Percentiles rank a stretch among this genome's conserved stretches.
Evolutionary conservation across 2,329 filamentous ascomycete genomes (phyloP).

Genomic region (Aureobasidium leucospermi): DNA sequence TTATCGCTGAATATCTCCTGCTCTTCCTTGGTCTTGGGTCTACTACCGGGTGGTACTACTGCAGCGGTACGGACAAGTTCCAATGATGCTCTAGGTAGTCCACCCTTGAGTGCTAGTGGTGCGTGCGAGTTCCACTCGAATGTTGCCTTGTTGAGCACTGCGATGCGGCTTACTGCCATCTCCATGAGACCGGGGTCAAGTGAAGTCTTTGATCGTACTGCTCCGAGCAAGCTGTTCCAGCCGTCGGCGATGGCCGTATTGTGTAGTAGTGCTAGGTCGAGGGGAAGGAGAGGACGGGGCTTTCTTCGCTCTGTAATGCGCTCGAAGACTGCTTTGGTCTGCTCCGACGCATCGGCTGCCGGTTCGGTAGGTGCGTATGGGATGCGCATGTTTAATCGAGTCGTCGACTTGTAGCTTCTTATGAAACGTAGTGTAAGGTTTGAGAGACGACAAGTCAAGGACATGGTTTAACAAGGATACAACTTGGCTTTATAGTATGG

Average conservation of each 20-base stretch:
- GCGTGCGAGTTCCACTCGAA: conserved; percentile 32
- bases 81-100: conserved; percentile 21
- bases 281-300: conserved; percentile 62
- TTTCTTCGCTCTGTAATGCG: conserved; percentile 59
- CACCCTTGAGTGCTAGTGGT: conserved; percentile 26
- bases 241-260: conserved; percentile 67
- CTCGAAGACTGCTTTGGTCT: conserved; percentile 45
- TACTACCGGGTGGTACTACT: conserved; percentile 12
- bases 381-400: conserved; percentile 50
- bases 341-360: conserved; percentile 42
- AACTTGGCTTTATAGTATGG: background rate
- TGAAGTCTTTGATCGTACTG: conserved; percentile 29
- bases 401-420: conserved; percentile 2
- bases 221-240: conserved; percentile 62
- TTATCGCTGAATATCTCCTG: conserved; percentile 20
- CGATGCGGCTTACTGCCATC: conserved; percentile 30
- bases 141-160: conserved; percentile 28
- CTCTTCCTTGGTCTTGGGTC: conserved; percentile 10
- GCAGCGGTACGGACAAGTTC: conserved; percentile 22
- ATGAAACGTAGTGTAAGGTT: background rate
- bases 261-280: conserved; percentile 73
- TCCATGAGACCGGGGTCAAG: conserved; percentile 26
- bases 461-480: background rate
- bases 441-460: background rate
- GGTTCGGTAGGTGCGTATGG: conserved; percentile 55